A percentile compares a stretch with the other conserved stretches of the same genome.
phyloP scores from a whole-genome alignment of 805 yeast genomes.

The Ogataea paraovalis region DNA sequence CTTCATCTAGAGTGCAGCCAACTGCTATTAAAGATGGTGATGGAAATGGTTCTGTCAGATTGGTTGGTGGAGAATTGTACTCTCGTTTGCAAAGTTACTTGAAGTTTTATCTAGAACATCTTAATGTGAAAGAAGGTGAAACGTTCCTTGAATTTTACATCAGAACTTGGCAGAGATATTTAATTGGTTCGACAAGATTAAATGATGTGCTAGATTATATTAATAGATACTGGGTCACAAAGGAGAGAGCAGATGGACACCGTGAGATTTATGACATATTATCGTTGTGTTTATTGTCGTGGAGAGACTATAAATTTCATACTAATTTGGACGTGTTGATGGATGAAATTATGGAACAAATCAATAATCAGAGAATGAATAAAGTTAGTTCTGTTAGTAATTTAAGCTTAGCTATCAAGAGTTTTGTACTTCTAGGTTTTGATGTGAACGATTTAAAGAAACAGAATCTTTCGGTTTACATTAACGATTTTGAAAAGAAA shows the following conservation, averaged over 20 bases:
- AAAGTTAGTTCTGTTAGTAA: slow-evolving; percentile 63
- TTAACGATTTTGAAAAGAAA: slow-evolving; percentile 70
- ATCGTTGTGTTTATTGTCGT: slow-evolving; percentile 78
- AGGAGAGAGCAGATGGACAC: slow-evolving; percentile 91
- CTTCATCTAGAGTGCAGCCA: slow-evolving; percentile 50
- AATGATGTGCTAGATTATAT: slow-evolving; percentile 93
- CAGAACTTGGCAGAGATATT: slow-evolving; percentile 80
- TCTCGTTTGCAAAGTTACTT: slow-evolving; percentile 65
- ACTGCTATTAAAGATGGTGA: slow-evolving; percentile 16
- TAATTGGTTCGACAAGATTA: slow-evolving; percentile 86
- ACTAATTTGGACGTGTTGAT: slow-evolving; percentile 58
- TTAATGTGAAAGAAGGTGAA: slow-evolving; percentile 54
- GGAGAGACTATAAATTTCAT: slow-evolving; percentile 82
- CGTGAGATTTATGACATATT: slow-evolving; percentile 87
- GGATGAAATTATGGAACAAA: slow-evolving; percentile 67
- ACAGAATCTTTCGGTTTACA: slow-evolving; percentile 76
- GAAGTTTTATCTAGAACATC: slow-evolving; percentile 48
- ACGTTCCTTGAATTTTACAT: slow-evolving; percentile 79
- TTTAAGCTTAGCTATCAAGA: slow-evolving; percentile 71
- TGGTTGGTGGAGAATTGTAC: slow-evolving; percentile 91
- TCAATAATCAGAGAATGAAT: slow-evolving; percentile 75
- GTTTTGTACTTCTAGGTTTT: slow-evolving; percentile 85
- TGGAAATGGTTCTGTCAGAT: slow-evolving; percentile 28
- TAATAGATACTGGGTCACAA: slow-evolving; percentile 96
- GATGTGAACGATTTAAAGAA: slow-evolving; percentile 88